Evolutionary conservation across 2,329 filamentous ascomycete genomes (phyloP).

Genomic region (Alternaria angustiovoidea): DNA sequence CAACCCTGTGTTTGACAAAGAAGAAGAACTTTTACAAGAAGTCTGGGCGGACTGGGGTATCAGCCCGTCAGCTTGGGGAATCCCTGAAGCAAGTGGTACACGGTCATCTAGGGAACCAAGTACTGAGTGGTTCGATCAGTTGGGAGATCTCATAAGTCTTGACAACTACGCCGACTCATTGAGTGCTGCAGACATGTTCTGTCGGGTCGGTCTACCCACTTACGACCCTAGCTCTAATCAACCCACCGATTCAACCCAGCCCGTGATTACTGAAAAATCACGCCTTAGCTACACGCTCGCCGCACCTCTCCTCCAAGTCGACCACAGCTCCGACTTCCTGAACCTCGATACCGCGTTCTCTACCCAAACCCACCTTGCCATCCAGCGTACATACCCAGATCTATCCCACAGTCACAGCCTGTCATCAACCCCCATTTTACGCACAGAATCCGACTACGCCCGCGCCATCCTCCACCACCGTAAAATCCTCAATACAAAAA

Average conservation of each 20-base stretch:
- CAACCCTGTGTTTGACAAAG: slow-evolving; percentile 54
- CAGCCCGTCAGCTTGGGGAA: slow-evolving; percentile 65
- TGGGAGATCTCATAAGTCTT: slow-evolving; percentile 56
- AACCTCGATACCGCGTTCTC: slow-evolving; percentile 47
- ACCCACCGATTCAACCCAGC: slow-evolving; percentile 69
- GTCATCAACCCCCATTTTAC: background rate
- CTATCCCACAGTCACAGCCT: background rate
- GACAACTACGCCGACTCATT: slow-evolving; percentile 65
- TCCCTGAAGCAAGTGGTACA: background rate
- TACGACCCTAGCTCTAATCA: slow-evolving; percentile 48
- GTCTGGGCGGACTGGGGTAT: slow-evolving; percentile 73
- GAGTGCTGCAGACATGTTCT: slow-evolving; percentile 72
- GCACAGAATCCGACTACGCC: slow-evolving; percentile 28
- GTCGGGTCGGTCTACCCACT: slow-evolving; percentile 57
- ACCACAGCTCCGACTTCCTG: slow-evolving; percentile 56
- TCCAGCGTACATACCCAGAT: slow-evolving; percentile 24
- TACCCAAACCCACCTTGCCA: slow-evolving; percentile 37
- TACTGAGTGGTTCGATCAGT: background rate
- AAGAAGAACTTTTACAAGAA: slow-evolving; percentile 71
- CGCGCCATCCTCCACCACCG: slow-evolving; percentile 45
- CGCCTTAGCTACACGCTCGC: slow-evolving; percentile 64
- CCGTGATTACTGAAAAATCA: slow-evolving; percentile 63
- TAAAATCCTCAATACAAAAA: slow-evolving; percentile 20
- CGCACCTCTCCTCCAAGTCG: slow-evolving; percentile 62
- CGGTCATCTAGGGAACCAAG: background rate